Base-by-base conservation (phyloP, 768 basidiomycete species). In the Cubamyces sp. region DNA sequence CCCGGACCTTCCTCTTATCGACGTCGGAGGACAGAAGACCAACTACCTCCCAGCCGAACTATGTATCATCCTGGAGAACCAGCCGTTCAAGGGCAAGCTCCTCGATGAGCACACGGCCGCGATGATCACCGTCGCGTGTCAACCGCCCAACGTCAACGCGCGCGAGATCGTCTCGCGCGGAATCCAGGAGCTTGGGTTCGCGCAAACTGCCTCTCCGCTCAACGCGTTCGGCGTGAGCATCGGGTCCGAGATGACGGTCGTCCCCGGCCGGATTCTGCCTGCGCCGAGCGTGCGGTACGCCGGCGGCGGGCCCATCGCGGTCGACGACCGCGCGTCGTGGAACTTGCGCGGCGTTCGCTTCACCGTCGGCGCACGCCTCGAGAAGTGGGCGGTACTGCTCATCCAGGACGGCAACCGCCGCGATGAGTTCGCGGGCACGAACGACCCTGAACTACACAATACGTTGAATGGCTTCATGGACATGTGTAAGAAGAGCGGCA, bases 361-460 rank as follows among this genome's bases (percentile, higher is more conserved):
- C 68, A 75, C 83, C 3, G 74, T 70, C 25, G 88, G 89, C 11
- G 84, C 78, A 7, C 73, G 67, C 15, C 72, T 94, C 51, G 76
- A 77, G 23, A 83, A 82, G 23, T 92, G 90, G 89, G 82, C 80
- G 1, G 87, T 92, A 12, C 75, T 94, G 15, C 75, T 91, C 45
- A 84, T 94, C 65, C 75, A 78, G 59, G 91, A 92, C 64, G 77
- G 81, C 14, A 79, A 79, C 53, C 25, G 34, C 15, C 70, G 82
- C n/a, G 83, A 84, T 45, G 90, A 92, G 68, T 92, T 92, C 65
- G 37, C 45, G 1, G 81, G 78, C 11, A 61, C 78, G 3, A 59
- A 74, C 6, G 92, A 93, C 66, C 83, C 82, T 2, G 78, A 79
- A n/a, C 74, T 93, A 39, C 61, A 59, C 40, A 46, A 61, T 3